phyloP scores from a whole-genome alignment of 345 rosid genomes.

The Pistacia atlantica region DNA sequence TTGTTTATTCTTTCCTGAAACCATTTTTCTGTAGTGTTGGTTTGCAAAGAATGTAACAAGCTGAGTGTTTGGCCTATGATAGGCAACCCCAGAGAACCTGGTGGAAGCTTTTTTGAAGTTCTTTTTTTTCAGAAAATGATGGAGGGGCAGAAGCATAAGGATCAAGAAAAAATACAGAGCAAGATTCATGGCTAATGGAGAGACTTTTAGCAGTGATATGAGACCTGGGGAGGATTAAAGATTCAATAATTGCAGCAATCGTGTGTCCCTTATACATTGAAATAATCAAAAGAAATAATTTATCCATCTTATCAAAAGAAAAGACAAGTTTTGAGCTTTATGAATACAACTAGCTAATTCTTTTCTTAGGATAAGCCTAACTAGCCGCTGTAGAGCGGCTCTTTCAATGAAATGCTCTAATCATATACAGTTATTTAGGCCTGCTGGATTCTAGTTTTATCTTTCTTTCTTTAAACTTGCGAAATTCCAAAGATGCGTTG shows the following conservation, averaged over 20 bases:
- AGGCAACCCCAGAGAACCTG: conserved; percentile 47
- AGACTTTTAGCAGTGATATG: neutral
- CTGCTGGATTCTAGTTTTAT: neutral
- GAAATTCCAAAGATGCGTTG: too few relatives aligned
- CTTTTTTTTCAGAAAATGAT: conserved; percentile 14
- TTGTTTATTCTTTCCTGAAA: conserved; percentile 28
- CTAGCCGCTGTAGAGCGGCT: neutral
- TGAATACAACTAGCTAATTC: too few relatives aligned
- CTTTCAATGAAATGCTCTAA: neutral
- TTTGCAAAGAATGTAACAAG: conserved; percentile 27
- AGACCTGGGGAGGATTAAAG: neutral
- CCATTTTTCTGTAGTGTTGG: conserved; percentile 35
- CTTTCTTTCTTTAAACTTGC: too few relatives aligned
- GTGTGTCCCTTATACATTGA: neutral
- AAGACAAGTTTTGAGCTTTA: neutral
- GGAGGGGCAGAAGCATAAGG: conserved; percentile 25
- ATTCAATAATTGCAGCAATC: neutral
- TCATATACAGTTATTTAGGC: too few relatives aligned
- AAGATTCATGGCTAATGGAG: neutral
- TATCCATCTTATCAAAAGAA: neutral
- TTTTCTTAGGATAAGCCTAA: neutral
- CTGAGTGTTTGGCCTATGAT: conserved; percentile 35
- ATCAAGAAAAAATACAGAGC: neutral
- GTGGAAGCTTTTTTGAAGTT: conserved; percentile 30
- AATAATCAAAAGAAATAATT: neutral